phyloP scores from a whole-genome alignment of 148 eudicot species.

The Oxyria digyna region DNA sequence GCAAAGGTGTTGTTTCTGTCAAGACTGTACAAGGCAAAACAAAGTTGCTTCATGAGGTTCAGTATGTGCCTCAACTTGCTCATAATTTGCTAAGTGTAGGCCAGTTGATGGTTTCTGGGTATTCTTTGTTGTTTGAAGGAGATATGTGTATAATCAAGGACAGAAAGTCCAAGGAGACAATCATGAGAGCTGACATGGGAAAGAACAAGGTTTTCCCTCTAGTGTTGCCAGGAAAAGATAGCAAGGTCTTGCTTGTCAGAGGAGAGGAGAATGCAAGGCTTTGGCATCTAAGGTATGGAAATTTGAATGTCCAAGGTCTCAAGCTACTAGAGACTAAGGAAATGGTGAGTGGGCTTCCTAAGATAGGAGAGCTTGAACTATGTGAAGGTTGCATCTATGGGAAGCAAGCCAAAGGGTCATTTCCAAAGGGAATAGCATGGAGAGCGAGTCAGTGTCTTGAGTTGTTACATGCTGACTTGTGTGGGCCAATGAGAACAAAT shows the following conservation, averaged over 20 bases:
- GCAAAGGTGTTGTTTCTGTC: background rate
- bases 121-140: background rate
- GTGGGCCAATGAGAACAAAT: no score
- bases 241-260: background rate
- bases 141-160: background rate
- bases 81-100: background rate
- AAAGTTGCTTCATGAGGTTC: background rate
- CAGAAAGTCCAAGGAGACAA: background rate
- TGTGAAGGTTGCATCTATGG: no score
- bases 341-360: no score
- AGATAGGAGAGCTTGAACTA: no score
- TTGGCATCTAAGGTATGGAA: background rate
- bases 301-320: no score
- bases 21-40: background rate
- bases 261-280: background rate
- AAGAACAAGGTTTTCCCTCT: background rate
- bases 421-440: no score
- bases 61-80: background rate
- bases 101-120: background rate
- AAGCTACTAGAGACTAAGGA: no score
- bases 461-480: no score
- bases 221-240: background rate
- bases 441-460: no score
- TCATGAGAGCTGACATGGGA: background rate
- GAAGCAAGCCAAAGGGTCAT: no score